A percentile compares a stretch with the other conserved stretches of the same genome.
These are phyloP conservation scores for Gnaphalium uliginosum DNA, from an alignment of 129 eudicot species.

Conservation along the genomic window DNA sequence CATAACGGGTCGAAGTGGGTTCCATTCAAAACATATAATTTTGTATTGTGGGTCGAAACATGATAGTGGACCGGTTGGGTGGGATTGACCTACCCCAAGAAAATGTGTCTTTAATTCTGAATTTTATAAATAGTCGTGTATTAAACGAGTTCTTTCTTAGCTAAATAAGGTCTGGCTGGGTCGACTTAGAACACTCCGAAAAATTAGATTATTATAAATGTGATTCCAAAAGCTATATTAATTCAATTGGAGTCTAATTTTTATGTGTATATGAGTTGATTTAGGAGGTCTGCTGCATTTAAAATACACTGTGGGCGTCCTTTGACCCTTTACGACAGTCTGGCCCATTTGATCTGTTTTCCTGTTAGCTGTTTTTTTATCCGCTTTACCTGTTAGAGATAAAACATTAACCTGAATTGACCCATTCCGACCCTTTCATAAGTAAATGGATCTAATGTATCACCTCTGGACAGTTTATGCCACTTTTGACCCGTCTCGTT, in stretches of 20 bases:
- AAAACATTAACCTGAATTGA: background rate
- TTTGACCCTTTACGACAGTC: background rate
- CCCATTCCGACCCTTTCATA: background rate
- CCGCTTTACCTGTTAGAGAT: background rate
- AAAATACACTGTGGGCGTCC: background rate
- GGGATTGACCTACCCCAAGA: too few relatives aligned
- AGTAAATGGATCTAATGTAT: background rate
- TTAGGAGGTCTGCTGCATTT: background rate
- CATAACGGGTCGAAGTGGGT: background rate
- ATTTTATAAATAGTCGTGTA: background rate
- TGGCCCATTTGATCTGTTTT: background rate
- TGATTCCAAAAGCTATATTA: constrained; percentile 8
- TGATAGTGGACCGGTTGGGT: too few relatives aligned
- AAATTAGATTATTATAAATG: background rate
- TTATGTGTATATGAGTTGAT: background rate
- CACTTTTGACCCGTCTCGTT: background rate
- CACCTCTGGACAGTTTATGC: background rate
- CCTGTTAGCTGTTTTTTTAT: background rate
- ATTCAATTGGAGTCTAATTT: background rate
- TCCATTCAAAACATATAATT: background rate
- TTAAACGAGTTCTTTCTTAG: background rate
- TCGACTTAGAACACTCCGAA: background rate
- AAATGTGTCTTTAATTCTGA: background rate
- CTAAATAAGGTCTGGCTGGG: background rate
- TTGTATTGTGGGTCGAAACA: background rate